Conservation (phyloP, 2,329 filamentous ascomycete genomes). For the Colletotrichum lupini region DNA sequence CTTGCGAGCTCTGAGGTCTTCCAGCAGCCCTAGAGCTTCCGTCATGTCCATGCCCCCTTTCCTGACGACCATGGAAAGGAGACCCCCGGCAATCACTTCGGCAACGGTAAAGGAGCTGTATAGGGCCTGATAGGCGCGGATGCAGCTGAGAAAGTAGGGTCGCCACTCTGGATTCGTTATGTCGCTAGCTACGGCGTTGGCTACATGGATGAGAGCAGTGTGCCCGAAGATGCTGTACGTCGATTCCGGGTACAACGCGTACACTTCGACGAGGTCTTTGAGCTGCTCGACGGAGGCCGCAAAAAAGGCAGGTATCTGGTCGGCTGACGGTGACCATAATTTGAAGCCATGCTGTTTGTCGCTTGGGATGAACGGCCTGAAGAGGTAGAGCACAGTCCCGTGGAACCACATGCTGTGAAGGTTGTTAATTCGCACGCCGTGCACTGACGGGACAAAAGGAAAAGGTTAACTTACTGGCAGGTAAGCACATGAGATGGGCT, state of each 20-base stretch:
- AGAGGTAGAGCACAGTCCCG: constrained; percentile 29
- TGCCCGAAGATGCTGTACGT: constrained; percentile 53
- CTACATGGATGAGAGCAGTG: constrained; percentile 50
- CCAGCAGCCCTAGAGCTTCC: constrained; percentile 44
- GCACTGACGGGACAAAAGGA: neutral
- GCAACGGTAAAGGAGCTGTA: constrained; percentile 49
- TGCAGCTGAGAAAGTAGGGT: constrained; percentile 49
- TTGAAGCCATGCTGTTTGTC: constrained; percentile 26
- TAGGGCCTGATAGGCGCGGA: constrained; percentile 51
- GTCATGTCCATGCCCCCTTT: constrained; percentile 44
- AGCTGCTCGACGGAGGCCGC: constrained; percentile 50
- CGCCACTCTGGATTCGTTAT: constrained; percentile 44
- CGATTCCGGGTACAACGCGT: constrained; percentile 46
- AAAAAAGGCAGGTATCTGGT: constrained; percentile 39
- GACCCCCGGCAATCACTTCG: constrained; percentile 45
- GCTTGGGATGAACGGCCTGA: constrained; percentile 29
- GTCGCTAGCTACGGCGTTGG: constrained; percentile 48
- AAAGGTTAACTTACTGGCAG: constrained; percentile 46
- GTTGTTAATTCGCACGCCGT: neutral
- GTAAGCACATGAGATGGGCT: constrained; percentile 47
- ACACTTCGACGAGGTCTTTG: constrained; percentile 51
- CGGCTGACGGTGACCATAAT: constrained; percentile 26
- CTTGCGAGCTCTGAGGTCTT: constrained; percentile 41
- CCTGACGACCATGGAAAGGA: constrained; percentile 50
- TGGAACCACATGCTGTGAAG: constrained; percentile 25